Base-by-base conservation (phyloP, 2,329 filamentous ascomycete species). In the Trichoderma endophyticum region DNA sequence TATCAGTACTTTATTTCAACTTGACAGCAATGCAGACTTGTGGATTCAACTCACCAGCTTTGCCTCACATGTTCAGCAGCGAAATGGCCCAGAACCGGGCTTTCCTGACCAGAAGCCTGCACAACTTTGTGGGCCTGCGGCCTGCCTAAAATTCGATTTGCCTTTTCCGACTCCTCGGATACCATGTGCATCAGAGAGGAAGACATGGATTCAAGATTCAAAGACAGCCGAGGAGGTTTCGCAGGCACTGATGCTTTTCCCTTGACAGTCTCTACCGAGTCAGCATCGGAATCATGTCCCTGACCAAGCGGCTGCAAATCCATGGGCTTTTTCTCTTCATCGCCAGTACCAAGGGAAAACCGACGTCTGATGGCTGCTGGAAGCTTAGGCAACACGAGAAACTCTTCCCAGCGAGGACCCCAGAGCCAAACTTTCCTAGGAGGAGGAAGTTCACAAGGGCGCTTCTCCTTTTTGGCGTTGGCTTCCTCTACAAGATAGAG, bases 371-470 rank as follows among this genome's bases (percentile, higher is more conserved):
- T 78, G 15, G 14, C 71, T 3, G 74, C 26, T 3, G 82, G 82
- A 14, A 82, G 74, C 61, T 69, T 73, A 1, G 82, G 81, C 7
- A 83, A 70, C n/a, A 83, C 76, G 6, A 83, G 70, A 59, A 84
- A 83, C 39, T 79, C 79, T 48, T 82, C 81, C 75, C 77, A 79
- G 4, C 73, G 71, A 3, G 76, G 76, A 1, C 81, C 80, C 81
- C 82, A 84, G 32, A 75, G 77, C 78, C 79, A 81, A 7, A 69
- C 69, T 60, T 79, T 77, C 15, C 73, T 73, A 2, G 81, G 80
- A 18, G 73, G 73, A 14, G 77, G 78, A 6, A 84, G 74, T 24
- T 77, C 75, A 60, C 79, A 81, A 2, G 73, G 54, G 6, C 76
- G 73, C 9, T 73, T 69, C 12, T 81, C 76, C 24, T 73, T 76